Evolutionary conservation across 2,329 filamentous ascomycete species (phyloP).

Genomic region (Paraconiothyrium sp.): DNA sequence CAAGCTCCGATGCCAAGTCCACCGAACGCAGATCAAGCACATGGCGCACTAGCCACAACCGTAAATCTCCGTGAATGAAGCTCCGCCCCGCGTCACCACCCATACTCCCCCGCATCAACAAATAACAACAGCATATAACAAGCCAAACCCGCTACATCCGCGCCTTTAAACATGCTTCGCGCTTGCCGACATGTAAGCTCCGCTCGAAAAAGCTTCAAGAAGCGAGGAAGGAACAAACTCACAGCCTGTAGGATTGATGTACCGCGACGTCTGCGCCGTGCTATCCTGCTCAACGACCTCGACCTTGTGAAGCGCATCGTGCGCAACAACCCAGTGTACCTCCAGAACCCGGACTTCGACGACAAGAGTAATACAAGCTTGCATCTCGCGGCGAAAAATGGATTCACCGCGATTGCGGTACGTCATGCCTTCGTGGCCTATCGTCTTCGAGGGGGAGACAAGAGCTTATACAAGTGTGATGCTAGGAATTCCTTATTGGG

Average conservation of each 20-base stretch:
- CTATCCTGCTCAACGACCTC: constrained; percentile 78
- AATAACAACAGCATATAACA: constrained; percentile 12
- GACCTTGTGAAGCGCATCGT: constrained; percentile 81
- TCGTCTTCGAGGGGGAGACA: neutral
- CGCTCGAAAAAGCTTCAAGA: neutral
- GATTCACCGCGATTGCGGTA: constrained; percentile 72
- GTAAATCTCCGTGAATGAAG: constrained; percentile 37
- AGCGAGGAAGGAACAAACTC: neutral
- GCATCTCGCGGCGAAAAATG: constrained; percentile 80
- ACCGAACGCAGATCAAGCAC: constrained; percentile 15
- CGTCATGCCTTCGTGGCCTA: constrained; percentile 24
- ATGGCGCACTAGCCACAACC: constrained; percentile 31
- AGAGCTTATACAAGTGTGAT: constrained; percentile 14
- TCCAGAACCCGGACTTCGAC: constrained; percentile 82
- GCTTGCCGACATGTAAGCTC: constrained; percentile 34
- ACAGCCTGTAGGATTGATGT: constrained; percentile 72
- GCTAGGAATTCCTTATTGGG: constrained; percentile 71
- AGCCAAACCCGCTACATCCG: constrained; percentile 12
- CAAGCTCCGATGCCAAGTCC: constrained; percentile 1
- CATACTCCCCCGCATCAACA: constrained; percentile 23
- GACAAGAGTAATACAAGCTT: constrained; percentile 84
- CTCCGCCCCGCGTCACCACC: constrained; percentile 32
- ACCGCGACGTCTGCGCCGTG: constrained; percentile 79
- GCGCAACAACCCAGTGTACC: constrained; percentile 72
- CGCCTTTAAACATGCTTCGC: constrained; percentile 33